Base-by-base conservation (phyloP, 768 basidiomycete species). In the Hericium erinaceus region DNA sequence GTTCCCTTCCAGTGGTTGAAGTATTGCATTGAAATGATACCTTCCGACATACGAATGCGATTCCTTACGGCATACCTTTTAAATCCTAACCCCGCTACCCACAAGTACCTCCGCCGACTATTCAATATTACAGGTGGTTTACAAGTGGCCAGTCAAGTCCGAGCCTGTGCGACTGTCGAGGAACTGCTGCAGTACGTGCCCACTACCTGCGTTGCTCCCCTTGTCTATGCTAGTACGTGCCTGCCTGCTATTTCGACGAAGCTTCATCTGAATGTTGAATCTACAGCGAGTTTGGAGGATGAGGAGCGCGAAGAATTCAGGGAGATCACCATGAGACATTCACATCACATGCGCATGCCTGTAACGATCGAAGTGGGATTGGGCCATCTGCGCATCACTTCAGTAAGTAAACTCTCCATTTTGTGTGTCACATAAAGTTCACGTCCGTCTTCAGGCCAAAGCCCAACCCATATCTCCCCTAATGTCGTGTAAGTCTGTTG, bases 1-100 rank as follows among this genome's bases (percentile, higher is more conserved):
- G 74, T 92, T 8, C 92, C 92, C 0, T 72, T 89, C 9, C 85
- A 88, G 60, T 91, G 87, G 87, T 66, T 92, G 49, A 89, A 87
- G 68, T 86, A 82, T 55, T 85, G 87, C 58, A 79, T 83, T 12
- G 88, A 92, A 66, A 73, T 89, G 18, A 80, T 88, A 55, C 89
- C 92, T 6, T 67, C 69, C 24, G 89, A 92, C 58, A 78, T 91
- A 56, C 79, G 85, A 44, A 66, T 70, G 33, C 80, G 82, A n/a
- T 84, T 89, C 65, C 61, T 69, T 38, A 79, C 70, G 3, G 77
- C 83, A 15, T 82, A 87, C 61, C 80, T 93, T 49, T 66, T 93
- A 39, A 91, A 89, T 57, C 81, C 89, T 13, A 93, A 92, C 64
- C 72, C 75, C 3, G 70, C 84, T 55, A 83, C 85, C 0, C 81